Conservation (phyloP, 2,329 filamentous ascomycete genomes). For the Aspergillus ruber region DNA sequence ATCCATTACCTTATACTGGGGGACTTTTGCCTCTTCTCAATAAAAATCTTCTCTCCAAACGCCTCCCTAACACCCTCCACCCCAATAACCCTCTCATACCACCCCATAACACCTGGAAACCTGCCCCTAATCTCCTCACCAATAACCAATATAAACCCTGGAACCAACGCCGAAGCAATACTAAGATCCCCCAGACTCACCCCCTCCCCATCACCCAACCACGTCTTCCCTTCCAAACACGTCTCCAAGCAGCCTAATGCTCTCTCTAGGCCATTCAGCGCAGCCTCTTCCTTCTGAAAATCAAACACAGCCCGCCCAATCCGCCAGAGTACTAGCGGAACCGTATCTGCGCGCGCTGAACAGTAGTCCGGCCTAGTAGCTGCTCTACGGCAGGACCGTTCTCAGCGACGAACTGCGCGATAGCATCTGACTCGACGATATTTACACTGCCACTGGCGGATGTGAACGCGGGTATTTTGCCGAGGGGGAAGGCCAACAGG, state of each 20-base stretch:
- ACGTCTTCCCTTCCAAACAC: conserved; percentile 13
- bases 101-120: conserved; percentile 15
- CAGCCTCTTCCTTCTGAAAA: conserved; percentile 12
- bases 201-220: conserved; percentile 17
- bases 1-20: too few species aligned
- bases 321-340: conserved; percentile 15
- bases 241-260: conserved; percentile 16
- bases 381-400: conserved; percentile 41
- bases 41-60: conserved; percentile 17
- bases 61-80: conserved; percentile 18
- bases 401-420: conserved; percentile 42
- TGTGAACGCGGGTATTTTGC: conserved; percentile 48
- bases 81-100: conserved; percentile 17
- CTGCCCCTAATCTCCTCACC: conserved; percentile 21
- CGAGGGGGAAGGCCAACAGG: conserved; percentile 47
- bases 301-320: conserved; percentile 12
- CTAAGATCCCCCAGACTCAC: conserved; percentile 24
- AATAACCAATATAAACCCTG: conserved; percentile 19
- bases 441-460: conserved; percentile 39
- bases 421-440: conserved; percentile 44
- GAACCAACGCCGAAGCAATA: conserved; percentile 15
- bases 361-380: conserved; percentile 39
- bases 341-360: conserved; percentile 38
- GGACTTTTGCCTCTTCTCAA: conserved; percentile 11
- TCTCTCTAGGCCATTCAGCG: conserved; percentile 14